Conservation (phyloP, 257 asterid genomes). For the Anisodus acutangulus region DNA sequence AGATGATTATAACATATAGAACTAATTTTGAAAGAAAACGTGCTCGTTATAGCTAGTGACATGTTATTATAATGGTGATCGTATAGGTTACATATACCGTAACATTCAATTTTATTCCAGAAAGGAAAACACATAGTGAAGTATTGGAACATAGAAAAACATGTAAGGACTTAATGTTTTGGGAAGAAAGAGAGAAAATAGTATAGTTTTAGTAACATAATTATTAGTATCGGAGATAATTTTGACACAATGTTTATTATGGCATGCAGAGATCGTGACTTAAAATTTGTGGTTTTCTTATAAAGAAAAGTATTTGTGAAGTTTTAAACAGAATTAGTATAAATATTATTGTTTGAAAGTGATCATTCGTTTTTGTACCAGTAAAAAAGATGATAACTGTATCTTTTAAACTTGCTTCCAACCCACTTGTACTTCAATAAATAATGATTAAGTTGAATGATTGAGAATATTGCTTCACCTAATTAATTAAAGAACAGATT, state of each 20-base stretch:
- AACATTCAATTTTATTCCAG: no score
- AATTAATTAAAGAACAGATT: not conserved
- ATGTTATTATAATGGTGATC: no score
- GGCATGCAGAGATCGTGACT: not conserved
- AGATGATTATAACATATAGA: no score
- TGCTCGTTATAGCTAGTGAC: no score
- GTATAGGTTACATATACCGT: no score
- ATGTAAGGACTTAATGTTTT: no score
- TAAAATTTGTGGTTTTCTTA: not conserved
- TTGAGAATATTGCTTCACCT: slow-evolving; percentile 20
- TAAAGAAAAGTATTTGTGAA: not conserved
- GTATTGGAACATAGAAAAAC: no score
- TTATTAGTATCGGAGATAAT: not conserved
- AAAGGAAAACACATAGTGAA: no score
- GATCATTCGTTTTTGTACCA: not conserved
- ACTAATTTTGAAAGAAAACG: no score
- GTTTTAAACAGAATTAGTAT: not conserved
- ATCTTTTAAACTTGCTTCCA: not conserved
- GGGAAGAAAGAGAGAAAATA: no score
- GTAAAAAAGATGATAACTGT: not conserved
- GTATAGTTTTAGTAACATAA: not conserved
- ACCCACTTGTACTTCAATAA: not conserved
- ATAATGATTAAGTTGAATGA: slow-evolving; percentile 1
- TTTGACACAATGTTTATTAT: not conserved
- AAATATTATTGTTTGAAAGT: not conserved